Base-by-base conservation (phyloP, 306 rosid species). In the Argentina anserina region DNA sequence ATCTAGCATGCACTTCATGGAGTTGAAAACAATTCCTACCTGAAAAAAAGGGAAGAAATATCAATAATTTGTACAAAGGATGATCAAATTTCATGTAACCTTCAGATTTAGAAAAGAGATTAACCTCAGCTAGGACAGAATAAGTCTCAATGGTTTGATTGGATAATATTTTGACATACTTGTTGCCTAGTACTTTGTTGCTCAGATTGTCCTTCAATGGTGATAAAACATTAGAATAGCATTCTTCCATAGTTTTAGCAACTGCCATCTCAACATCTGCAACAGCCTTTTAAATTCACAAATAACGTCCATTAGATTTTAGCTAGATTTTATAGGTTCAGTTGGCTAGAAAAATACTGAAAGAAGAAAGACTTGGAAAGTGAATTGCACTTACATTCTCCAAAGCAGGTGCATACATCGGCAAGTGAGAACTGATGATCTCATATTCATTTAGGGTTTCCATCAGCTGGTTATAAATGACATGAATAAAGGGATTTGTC, bases 241-340 rank as follows among this genome's bases (percentile, higher is more conserved):
- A 75, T 75, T n/a, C 76, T 31, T 83, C 83, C 59, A 79, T 17
- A 36, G 81, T 78, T 72, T 79, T 73, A 14, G 73, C 41, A 21
- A 66, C 74, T 62, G 79, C 81, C 65, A 52, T 79, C 75, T 81
- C 82, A 65, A 72, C 73, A 78, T 81, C 79, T 59, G 78, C 81
- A 41, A 77, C 41, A 33, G 69, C 80, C 84, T 80, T 73, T 49
- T 28, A 9, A 9, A 14, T 17, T 47, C n/a, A 45, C n/a, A 2
- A 3, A 6, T 6, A 43, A 13, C 39, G 1, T 7, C 11, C 74
- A 26, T 18, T 8, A 47, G 23, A 1, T 21, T 28, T 58, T 58
- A n/a, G n/a, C n/a, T n/a, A n/a, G n/a, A n/a, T n/a, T n/a, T n/a
- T n/a, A n/a, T 17, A 28, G 64, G n/a, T 58, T 58, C 64, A 58